Conservation (phyloP, 2,329 filamentous ascomycete genomes). For the Raffaelea albimanens region DNA sequence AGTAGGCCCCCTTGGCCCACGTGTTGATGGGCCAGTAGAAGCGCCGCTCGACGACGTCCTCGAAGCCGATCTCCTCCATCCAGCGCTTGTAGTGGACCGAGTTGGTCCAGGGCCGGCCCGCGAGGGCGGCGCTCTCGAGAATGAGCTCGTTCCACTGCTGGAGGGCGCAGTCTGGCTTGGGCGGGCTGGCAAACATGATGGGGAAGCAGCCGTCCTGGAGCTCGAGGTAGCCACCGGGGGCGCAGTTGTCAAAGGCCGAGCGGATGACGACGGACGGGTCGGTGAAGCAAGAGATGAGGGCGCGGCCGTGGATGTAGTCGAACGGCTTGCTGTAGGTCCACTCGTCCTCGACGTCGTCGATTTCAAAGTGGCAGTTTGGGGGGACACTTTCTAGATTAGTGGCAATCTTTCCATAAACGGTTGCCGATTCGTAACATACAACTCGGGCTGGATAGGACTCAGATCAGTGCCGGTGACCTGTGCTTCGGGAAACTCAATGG, state of each 20-base stretch:
- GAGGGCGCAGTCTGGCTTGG: constrained; percentile 7
- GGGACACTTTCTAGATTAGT: constrained; percentile 3
- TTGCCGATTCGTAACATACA: neutral
- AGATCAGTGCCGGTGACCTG: constrained; percentile 10
- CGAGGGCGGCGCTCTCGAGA: constrained; percentile 8
- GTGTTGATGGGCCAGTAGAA: constrained; percentile 17
- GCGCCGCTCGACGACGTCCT: constrained; percentile 16
- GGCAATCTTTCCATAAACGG: neutral
- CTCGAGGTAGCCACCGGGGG: constrained; percentile 32
- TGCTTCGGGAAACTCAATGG: constrained; percentile 6
- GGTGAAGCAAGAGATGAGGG: constrained; percentile 39
- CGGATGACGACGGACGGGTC: constrained; percentile 37
- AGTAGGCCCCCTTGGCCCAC: constrained; percentile 17
- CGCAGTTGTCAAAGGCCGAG: constrained; percentile 31
- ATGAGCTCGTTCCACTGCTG: constrained; percentile 12
- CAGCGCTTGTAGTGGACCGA: constrained; percentile 8
- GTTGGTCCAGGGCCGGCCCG: constrained; percentile 16
- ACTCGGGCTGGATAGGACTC: constrained; percentile 10
- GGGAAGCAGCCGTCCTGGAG: constrained; percentile 10
- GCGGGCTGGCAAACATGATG: constrained; percentile 6
- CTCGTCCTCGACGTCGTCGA: constrained; percentile 44
- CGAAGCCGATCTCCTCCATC: constrained; percentile 16
- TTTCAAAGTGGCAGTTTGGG: constrained; percentile 25
- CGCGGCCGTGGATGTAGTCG: constrained; percentile 44
- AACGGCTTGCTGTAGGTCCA: constrained; percentile 41